Evolutionary conservation across 2,329 filamentous ascomycete genomes (phyloP).

Genomic region (Aspergillus pseudotamarii): DNA sequence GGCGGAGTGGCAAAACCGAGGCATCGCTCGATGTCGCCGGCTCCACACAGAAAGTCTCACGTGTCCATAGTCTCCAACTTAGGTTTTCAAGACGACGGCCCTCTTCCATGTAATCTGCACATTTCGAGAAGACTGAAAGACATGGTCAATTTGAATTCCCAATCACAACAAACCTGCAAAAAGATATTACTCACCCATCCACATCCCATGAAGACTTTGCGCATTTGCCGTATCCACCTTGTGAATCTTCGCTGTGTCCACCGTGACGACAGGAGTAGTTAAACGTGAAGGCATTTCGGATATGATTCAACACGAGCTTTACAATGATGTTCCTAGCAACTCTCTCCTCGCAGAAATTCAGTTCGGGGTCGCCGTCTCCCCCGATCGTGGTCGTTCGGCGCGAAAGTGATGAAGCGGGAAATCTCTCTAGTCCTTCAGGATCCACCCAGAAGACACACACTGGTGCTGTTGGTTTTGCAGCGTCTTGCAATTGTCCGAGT

Average conservation of each 20-base stretch:
- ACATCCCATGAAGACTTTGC: conserved; percentile 94
- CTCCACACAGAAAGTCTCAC: conserved; percentile 88
- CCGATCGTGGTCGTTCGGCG: conserved; percentile 48
- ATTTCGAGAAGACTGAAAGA: conserved; percentile 81
- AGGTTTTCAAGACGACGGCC: conserved; percentile 91
- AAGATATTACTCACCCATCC: conserved; percentile 74
- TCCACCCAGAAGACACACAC: conserved; percentile 8
- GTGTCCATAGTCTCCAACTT: conserved; percentile 93
- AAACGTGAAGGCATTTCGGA: conserved; percentile 77
- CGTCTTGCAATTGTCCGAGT: conserved; percentile 23
- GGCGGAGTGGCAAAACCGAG: conserved; percentile 52
- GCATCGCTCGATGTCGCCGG: conserved; percentile 56
- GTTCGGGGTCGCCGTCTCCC: conserved; percentile 48
- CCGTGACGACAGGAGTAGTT: conserved; percentile 82
- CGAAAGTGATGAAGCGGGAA: conserved; percentile 27
- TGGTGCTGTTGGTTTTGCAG: conserved; percentile 20
- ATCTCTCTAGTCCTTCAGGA: conserved; percentile 23
- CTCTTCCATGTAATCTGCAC: conserved; percentile 90
- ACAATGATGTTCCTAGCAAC: conserved; percentile 3
- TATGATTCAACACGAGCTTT: conserved; percentile 22
- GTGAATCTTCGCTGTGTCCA: conserved; percentile 89
- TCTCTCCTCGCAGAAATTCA: conserved; percentile 9
- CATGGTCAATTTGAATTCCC: conserved; percentile 26
- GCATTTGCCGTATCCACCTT: conserved; percentile 92
- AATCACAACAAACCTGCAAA: conserved; percentile 4